These are phyloP conservation scores for Beauveria sp. DNA, from an alignment of 2,329 filamentous ascomycete species.

Conservation along the genomic window DNA sequence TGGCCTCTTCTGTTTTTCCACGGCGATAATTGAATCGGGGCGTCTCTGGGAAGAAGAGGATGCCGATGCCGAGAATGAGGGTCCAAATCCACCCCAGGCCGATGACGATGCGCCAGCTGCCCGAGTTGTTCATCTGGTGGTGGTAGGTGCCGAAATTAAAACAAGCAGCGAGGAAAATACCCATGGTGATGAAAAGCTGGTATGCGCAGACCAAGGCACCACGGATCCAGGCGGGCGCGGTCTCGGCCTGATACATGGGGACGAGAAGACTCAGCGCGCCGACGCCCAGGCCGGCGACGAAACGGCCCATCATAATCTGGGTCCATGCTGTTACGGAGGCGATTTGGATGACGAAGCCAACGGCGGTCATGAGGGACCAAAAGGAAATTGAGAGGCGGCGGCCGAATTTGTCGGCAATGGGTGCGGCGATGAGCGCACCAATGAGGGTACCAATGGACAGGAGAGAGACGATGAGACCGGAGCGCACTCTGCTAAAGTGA, in stretches of 20 bases:
- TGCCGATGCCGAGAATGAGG: slow-evolving; percentile 38
- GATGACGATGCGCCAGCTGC: slow-evolving; percentile 54
- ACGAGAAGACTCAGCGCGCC: slow-evolving; percentile 57
- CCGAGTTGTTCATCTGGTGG: slow-evolving; percentile 36
- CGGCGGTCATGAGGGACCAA: slow-evolving; percentile 51
- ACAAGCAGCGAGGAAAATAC: slow-evolving; percentile 52
- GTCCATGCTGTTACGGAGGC: slow-evolving; percentile 49
- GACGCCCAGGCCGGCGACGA: slow-evolving; percentile 59
- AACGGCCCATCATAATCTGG: slow-evolving; percentile 58
- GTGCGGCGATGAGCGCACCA: slow-evolving; percentile 52
- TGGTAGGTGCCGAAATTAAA: slow-evolving; percentile 55
- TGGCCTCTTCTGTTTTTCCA: slow-evolving; percentile 39
- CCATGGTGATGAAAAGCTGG: slow-evolving; percentile 65
- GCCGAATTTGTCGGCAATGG: slow-evolving; percentile 57
- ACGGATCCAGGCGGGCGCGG: slow-evolving; percentile 57
- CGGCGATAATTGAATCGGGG: slow-evolving; percentile 43
- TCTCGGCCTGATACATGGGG: slow-evolving; percentile 70
- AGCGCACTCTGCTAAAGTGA: slow-evolving; percentile 44
- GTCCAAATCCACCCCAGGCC: slow-evolving; percentile 45
- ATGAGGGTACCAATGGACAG: slow-evolving; percentile 53
- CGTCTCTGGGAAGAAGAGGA: slow-evolving; percentile 44
- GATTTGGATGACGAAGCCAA: slow-evolving; percentile 63
- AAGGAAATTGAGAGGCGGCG: slow-evolving; percentile 54
- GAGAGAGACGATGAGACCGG: slow-evolving; percentile 51
- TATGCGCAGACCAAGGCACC: slow-evolving; percentile 59